phyloP scores from a whole-genome alignment of 495 filamentous ascomycete genomes.

The Baudoinia panamericana region DNA sequence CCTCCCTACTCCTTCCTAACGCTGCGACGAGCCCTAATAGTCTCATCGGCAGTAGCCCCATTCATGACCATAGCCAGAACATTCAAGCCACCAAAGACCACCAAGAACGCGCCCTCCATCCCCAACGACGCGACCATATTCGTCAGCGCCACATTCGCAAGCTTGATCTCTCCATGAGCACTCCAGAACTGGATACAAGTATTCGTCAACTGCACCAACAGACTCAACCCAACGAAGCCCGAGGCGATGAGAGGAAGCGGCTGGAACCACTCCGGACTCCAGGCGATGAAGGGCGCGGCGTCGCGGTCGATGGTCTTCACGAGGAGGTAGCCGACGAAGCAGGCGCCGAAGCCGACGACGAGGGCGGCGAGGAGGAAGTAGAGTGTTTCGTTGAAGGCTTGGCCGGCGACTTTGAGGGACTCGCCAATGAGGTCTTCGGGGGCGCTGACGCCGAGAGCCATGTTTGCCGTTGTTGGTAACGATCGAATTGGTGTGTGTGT shows the following conservation, averaged over 20 bases:
- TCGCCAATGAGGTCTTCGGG: not conserved
- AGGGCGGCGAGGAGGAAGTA: constrained; percentile 6
- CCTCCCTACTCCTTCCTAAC: too few relatives aligned
- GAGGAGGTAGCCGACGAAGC: constrained; percentile 2
- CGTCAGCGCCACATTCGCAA: not conserved
- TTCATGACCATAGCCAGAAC: too few relatives aligned
- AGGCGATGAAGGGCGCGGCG: constrained; percentile 3
- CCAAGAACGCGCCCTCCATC: constrained; percentile 1
- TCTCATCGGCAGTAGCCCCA: too few relatives aligned
- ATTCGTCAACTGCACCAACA: not conserved
- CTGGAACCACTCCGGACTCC: not conserved
- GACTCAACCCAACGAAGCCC: not conserved
- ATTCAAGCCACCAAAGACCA: not conserved
- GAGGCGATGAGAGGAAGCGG: not conserved
- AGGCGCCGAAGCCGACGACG: not conserved
- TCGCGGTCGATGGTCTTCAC: not conserved
- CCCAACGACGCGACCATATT: not conserved
- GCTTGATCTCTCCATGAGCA: not conserved
- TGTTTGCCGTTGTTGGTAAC: not conserved
- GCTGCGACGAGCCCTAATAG: too few relatives aligned
- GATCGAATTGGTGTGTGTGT: too few relatives aligned
- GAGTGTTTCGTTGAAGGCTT: not conserved
- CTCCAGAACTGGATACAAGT: not conserved
- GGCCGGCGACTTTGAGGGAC: not conserved
- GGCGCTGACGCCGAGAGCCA: not conserved